These are phyloP conservation scores for Symbiodinium natans DNA, from an alignment of 73 alveolate genomes.

Conservation along the genomic window DNA sequence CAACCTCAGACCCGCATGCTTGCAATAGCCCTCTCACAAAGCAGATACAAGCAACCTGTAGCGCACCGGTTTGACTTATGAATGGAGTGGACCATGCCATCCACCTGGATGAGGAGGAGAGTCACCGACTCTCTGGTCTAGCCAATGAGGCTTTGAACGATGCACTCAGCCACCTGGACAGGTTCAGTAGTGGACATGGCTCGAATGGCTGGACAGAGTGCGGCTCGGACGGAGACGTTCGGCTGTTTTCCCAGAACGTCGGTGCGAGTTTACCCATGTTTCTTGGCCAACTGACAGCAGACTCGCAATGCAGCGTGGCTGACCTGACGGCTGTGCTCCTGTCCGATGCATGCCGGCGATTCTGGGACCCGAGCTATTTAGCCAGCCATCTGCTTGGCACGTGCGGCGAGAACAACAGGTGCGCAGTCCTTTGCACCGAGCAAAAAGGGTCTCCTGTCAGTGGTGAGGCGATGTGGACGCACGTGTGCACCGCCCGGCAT, in stretches of 20 bases:
- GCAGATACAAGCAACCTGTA: too few relatives aligned
- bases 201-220: not conserved
- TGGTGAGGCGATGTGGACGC: conserved; percentile 16
- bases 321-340: conserved; percentile 26
- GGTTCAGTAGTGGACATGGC: not conserved
- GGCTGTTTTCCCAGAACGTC: not conserved
- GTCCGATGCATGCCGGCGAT: conserved; percentile 70
- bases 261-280: not conserved
- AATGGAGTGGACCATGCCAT: not conserved
- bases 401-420: not conserved
- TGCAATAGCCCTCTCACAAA: too few relatives aligned
- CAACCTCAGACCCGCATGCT: not conserved
- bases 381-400: conserved; percentile 21
- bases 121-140: not conserved
- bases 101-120: not conserved
- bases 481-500: not conserved
- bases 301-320: not conserved
- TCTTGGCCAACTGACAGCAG: not conserved
- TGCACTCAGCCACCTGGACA: not conserved
- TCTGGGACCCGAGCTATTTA: conserved; percentile 69
- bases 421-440: conserved; percentile 32
- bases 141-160: not conserved
- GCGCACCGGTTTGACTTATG: too few relatives aligned
- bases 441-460: conserved; percentile 65
- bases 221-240: not conserved